Conservation (phyloP, 306 rosid species). For the Castanopsis chinensis region DNA sequence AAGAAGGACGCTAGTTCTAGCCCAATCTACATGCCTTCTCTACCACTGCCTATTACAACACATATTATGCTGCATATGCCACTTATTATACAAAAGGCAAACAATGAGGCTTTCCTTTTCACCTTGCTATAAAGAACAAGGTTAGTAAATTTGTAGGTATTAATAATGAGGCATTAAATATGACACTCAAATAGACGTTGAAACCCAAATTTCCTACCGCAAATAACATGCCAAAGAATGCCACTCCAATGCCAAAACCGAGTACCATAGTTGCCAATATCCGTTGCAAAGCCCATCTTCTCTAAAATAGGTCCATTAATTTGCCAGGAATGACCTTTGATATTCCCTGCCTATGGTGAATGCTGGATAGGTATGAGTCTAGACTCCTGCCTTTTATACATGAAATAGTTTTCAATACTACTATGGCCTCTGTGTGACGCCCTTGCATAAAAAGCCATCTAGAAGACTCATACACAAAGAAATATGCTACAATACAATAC, state of each 20-base stretch:
- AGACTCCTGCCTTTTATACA: not conserved
- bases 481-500: not conserved
- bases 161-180: slow-evolving; percentile 34
- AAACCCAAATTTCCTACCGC: slow-evolving; percentile 38
- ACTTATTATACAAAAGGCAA: not conserved
- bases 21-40: slow-evolving; percentile 5
- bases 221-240: slow-evolving; percentile 44
- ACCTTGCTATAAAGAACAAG: slow-evolving; percentile 13
- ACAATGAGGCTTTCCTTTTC: slow-evolving; percentile 13
- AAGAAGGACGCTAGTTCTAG: slow-evolving; percentile 36
- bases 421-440: not conserved
- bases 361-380: not conserved
- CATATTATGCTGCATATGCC: slow-evolving; percentile 32
- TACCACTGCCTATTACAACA: not conserved
- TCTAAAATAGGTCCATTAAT: no score
- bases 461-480: slow-evolving; percentile 21
- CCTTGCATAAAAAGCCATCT: slow-evolving; percentile 28
- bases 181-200: slow-evolving; percentile 30
- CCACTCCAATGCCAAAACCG: slow-evolving; percentile 36
- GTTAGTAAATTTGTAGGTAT: slow-evolving; percentile 25
- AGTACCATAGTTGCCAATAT: slow-evolving; percentile 11
- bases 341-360: slow-evolving; percentile 9
- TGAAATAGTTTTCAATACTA: not conserved
- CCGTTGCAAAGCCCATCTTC: not conserved
- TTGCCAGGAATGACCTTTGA: no score